Evolutionary conservation across 106 monocot species (phyloP), one percentile per base, ranked within the genome.

Genomic region (Posidonia australis): DNA sequence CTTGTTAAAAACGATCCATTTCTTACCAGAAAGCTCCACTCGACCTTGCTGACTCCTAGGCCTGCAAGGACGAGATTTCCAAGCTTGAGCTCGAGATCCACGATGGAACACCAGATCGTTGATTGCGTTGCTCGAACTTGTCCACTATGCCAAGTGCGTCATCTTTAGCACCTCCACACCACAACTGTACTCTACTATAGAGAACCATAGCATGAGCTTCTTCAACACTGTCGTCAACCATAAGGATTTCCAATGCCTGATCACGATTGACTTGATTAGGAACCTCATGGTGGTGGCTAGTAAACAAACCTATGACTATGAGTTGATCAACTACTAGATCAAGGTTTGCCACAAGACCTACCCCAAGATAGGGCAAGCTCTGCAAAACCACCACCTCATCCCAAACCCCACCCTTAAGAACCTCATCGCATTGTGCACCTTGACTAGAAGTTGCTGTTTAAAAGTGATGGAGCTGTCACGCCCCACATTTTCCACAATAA

Each of bases 281-380:
- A 88, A 93, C 23, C 93, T 88, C 6, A 83, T 93, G 46, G 93
- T 88, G 42, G 85, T 79, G 31, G 74, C 85, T 0, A 93, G 78
- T 63, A 88, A 88, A 1, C 93, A 93, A 85, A 88, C 88, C 4
- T 93, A 88, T 70, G 93, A 93, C 61, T 70, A 81, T 5, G 83
- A 77, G 20, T 85, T 83, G n/a, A 93, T 93, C 67, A 49, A 36
- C 46, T 51, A 59, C 9, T 93, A 88, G 93, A 79, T 93, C 59
- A 59, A 68, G 16, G 78, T 88, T 1, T 88, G 85, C 22, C 82
- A 83, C 65, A 60, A 74, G 42, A 93, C 93, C 17, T 93, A 85
- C 29, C 93, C 93, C 52, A 88, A 85, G 43, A 78, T 84, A 1
- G 93, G 85, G 21, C 88, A 88, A 77, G 29, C 58, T 9, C 71